Evolutionary conservation across 73 alveolate genomes (phyloP), one percentile per base, ranked within the genome.

Genomic region (Blepharisma japonicum): DNA sequence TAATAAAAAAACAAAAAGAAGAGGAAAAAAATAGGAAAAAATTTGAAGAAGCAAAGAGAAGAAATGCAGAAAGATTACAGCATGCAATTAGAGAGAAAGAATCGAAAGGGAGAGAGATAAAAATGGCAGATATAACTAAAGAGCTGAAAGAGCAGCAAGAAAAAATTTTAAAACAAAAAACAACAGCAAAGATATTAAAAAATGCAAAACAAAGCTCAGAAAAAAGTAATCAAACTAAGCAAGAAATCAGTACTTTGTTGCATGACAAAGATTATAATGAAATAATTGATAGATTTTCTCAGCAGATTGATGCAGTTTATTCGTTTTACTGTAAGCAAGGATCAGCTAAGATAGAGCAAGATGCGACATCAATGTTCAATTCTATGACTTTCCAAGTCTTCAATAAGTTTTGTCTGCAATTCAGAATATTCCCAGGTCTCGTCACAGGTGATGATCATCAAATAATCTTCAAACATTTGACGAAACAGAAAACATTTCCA

Each of bases 41-140:
- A 61, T 25, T 61, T 61, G 74, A 61, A 61, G 74, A 61, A 25
- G 38, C 74, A 8, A 14, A 25, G 18, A n/a, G 46, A 39, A 61
- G 74, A 4, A 61, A 61, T 25, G 18, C 14, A 25, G 49, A 61
- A 25, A n/a, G 74, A 25, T 61, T 61, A 5, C n/a, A 18, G 3
- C 47, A 61, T 1, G 50, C 11, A 20, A 8, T 61, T 11, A 61
- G 5, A 20, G 46, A 61, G 11, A 61, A 25, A 25, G 47, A 61
- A 25, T 9, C 14, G 2, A 61, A 61, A 61, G 47, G 14, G 47
- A 20, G 46, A 25, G 46, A 61, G 47, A n/a, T 14, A 25, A 61
- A 61, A 25, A 25, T 14, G 14, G 74, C 14, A 61, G 74, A 61
- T 14, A 25, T 39, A 14, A 14, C 14, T 20, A 61, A 25, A 61